Base-by-base conservation (phyloP, 140 eudicot species). In the Oenanthe javanica region DNA sequence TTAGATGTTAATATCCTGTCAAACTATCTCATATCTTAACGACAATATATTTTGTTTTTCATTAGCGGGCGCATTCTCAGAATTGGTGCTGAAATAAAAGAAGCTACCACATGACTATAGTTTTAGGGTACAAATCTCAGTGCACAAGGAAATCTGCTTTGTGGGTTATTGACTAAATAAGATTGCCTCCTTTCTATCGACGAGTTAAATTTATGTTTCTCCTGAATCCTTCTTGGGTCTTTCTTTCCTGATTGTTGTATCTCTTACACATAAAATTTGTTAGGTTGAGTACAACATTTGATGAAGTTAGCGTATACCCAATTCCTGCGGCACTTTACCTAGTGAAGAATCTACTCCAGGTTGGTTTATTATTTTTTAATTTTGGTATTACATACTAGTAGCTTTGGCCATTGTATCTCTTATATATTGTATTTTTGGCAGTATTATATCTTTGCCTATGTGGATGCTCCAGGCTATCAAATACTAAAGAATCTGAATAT, bases 391-490 rank as follows among this genome's bases (percentile, higher is more conserved):
- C 36, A 71, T 46, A 12, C 16, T 63, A n/a, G 40, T 81, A 25
- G 75, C 76, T 79, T 72, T 40, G 57, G 57, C 82, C 82, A 77
- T 79, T 66, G 21, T 79, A 46, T 83, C 79, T 80, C 85, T 86
- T 80, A 86, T 12, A 66, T n/a, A 48, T 83, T 63, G 40, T 85
- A 49, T 84, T 69, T 89, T 43, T 85, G 81, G 89, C 96, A 95
- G 99, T 95, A 95, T 90, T 95, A 95, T 85, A 95, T 95, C 84
- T 95, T 95, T 83, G 96, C 96, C 2, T 95, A 95, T 80, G 99
- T 95, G 85, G 99, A 95, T 89, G 99, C 99, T 86, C 99, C 99
- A 77, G 99, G 99, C 50, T 95, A 95, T 88, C 99, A 95, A 84
- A 95, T 95, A 85, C 86, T 95, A 76, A 95, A 95, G 89, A 95